Percentiles rank a stretch among this genome's conserved stretches.
These are phyloP conservation scores for Pseudonitzschia pungens DNA, from an alignment of 108 stramenopile species.

Conservation along the genomic window DNA sequence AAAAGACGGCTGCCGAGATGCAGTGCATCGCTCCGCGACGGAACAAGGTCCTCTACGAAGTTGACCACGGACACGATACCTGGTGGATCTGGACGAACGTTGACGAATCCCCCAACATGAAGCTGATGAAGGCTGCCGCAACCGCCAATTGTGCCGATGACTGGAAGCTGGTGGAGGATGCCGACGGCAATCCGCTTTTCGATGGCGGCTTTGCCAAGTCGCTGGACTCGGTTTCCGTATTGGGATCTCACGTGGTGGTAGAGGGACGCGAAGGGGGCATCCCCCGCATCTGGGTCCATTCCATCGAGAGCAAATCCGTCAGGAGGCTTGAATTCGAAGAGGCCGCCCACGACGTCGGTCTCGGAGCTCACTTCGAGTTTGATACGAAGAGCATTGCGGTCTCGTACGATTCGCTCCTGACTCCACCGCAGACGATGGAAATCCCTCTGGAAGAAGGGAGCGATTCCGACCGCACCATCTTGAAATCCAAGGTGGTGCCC, in stretches of 20 bases:
- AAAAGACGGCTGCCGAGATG: slow-evolving; percentile 21
- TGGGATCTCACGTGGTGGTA: slow-evolving; percentile 52
- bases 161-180: slow-evolving; percentile 39
- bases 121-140: slow-evolving; percentile 54
- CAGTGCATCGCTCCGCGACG: slow-evolving; percentile 64
- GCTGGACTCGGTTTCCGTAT: slow-evolving; percentile 53
- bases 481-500: slow-evolving; percentile 85
- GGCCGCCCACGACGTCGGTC: slow-evolving; percentile 65
- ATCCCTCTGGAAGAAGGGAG: slow-evolving; percentile 47
- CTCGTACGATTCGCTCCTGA: slow-evolving; percentile 78
- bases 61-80: slow-evolving; percentile 61
- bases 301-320: slow-evolving; percentile 13
- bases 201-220: slow-evolving; percentile 50
- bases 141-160: slow-evolving; percentile 44
- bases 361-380: slow-evolving; percentile 66
- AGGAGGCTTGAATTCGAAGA: slow-evolving; percentile 71
- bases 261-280: slow-evolving; percentile 67
- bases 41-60: slow-evolving; percentile 63
- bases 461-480: slow-evolving; percentile 46
- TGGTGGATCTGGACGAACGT: slow-evolving; percentile 76
- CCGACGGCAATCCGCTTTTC: slow-evolving; percentile 43
- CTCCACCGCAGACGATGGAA: slow-evolving; percentile 71
- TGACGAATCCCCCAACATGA: slow-evolving; percentile 64
- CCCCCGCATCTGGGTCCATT: slow-evolving; percentile 63
- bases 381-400: slow-evolving; percentile 69